Conservation (phyloP, 306 rosid genomes). For the Pachyrhizus erosus region DNA sequence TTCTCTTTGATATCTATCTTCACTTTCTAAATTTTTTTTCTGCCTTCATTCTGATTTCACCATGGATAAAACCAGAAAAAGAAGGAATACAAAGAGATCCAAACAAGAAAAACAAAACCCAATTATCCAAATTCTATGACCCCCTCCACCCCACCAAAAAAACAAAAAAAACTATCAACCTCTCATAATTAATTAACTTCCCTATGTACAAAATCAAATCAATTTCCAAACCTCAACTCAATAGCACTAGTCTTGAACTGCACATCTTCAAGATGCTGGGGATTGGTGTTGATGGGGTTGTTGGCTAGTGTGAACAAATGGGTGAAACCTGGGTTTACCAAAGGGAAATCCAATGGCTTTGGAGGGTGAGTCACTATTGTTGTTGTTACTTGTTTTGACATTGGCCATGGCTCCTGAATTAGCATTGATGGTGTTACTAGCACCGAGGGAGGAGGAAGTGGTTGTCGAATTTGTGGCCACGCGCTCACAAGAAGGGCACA, state of each 20-base stretch:
- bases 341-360: slow-evolving; percentile 54
- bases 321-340: slow-evolving; percentile 55
- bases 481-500: slow-evolving; percentile 85
- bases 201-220: slow-evolving; percentile 52
- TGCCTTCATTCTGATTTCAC: slow-evolving; percentile 25
- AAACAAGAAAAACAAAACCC: slow-evolving; percentile 38
- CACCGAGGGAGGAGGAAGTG: slow-evolving; percentile 10
- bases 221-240: slow-evolving; percentile 30
- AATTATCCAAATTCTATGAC: slow-evolving; percentile 39
- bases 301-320: slow-evolving; percentile 53
- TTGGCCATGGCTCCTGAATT: slow-evolving; percentile 15
- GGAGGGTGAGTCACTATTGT: slow-evolving; percentile 30
- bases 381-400: background rate
- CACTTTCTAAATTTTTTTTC: slow-evolving; percentile 8
- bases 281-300: slow-evolving; percentile 49
- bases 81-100: slow-evolving; percentile 28
- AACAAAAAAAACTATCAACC: slow-evolving; percentile 1
- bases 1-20: slow-evolving; percentile 14
- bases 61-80: slow-evolving; percentile 34
- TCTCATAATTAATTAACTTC: slow-evolving; percentile 8
- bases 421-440: background rate
- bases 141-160: background rate
- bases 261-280: slow-evolving; percentile 50
- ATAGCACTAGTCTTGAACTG: background rate
- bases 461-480: slow-evolving; percentile 58